phyloP scores from a whole-genome alignment of 2,329 filamentous ascomycete species.

The Alternaria arborescens region DNA sequence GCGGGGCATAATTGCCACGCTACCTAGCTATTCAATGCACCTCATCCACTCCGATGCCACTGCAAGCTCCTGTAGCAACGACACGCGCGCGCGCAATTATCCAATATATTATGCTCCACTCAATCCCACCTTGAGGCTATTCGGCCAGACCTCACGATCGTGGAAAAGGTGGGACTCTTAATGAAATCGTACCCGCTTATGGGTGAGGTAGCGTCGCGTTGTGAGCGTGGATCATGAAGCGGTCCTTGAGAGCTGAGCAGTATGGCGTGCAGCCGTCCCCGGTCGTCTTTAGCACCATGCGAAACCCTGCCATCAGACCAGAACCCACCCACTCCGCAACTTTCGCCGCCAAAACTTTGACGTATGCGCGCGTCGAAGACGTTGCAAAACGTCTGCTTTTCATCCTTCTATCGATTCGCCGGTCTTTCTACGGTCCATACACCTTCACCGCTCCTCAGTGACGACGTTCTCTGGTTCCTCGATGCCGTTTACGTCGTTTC shows the following conservation, averaged over 20 bases:
- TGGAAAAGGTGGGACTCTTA: slow-evolving; percentile 2
- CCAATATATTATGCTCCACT: slow-evolving; percentile 17
- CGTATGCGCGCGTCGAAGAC: neutral
- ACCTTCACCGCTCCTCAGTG: neutral
- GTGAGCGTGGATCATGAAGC: neutral
- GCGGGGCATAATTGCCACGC: slow-evolving; percentile 18
- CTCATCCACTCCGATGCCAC: slow-evolving; percentile 4
- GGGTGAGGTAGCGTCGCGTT: neutral
- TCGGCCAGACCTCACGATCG: slow-evolving; percentile 8
- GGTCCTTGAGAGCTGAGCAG: neutral
- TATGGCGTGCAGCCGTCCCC: neutral
- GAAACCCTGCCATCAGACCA: neutral
- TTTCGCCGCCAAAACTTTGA: neutral
- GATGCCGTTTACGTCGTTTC: neutral
- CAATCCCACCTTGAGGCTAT: neutral
- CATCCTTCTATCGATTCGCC: neutral
- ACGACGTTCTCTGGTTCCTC: neutral
- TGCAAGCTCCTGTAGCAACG: slow-evolving; percentile 8
- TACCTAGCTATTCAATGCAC: neutral
- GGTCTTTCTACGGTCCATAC: neutral
- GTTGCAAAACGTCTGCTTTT: neutral
- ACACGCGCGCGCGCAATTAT: slow-evolving; percentile 13
- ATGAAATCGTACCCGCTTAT: slow-evolving; percentile 1
- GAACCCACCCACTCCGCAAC: neutral
- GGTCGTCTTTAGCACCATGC: neutral